Evolutionary conservation across 352 stramenopile species (phyloP).

Genomic region (Phytophthora cajani): DNA sequence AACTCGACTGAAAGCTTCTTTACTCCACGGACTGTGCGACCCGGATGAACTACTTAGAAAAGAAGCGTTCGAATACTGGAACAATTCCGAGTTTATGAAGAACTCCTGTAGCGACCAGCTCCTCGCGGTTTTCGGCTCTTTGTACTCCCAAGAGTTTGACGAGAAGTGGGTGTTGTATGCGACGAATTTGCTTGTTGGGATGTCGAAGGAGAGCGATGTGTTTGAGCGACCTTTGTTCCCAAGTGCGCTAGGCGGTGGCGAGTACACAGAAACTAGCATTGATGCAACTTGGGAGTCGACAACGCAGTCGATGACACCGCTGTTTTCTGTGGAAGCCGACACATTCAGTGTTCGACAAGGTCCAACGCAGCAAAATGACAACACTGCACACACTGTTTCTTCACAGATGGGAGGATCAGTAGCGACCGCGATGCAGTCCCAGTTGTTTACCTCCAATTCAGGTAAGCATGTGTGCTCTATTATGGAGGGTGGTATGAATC

Average conservation of each 20-base stretch:
- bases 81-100: conserved; percentile 33
- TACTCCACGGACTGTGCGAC: conserved; percentile 67
- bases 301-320: conserved; percentile 68
- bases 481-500: neutral
- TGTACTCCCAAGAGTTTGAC: conserved; percentile 52
- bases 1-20: conserved; percentile 35
- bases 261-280: conserved; percentile 64
- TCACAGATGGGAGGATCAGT: conserved; percentile 17
- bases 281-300: conserved; percentile 76
- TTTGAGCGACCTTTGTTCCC: conserved; percentile 57
- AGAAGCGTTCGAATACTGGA: conserved; percentile 59
- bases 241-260: conserved; percentile 48
- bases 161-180: conserved; percentile 78
- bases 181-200: conserved; percentile 60
- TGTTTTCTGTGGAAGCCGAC: conserved; percentile 81
- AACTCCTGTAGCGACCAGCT: conserved; percentile 51
- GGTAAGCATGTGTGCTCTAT: conserved; percentile 20
- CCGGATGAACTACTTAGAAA: conserved; percentile 48
- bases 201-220: conserved; percentile 32
- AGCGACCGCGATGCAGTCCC: conserved; percentile 48
- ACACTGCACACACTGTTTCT: conserved; percentile 3
- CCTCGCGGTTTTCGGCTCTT: conserved; percentile 56
- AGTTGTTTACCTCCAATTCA: conserved; percentile 44
- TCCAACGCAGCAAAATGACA: conserved; percentile 8
- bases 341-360: conserved; percentile 37